These are phyloP conservation scores for Spinellus fusiger DNA, from an alignment of 192 early-diverging fungal species.

Conservation along the genomic window DNA sequence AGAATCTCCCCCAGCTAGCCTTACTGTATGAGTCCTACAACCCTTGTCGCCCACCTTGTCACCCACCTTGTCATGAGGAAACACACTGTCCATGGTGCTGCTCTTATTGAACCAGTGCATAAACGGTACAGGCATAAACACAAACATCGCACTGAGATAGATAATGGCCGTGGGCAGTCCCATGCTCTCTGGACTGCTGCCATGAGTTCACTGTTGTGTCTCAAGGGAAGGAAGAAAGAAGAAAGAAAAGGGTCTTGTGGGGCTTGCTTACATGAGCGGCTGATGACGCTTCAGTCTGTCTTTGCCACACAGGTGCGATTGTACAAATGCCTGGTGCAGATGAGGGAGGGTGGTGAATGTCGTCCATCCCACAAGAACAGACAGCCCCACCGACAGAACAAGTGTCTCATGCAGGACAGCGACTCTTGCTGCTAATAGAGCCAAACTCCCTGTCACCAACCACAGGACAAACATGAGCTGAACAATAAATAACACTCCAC, in stretches of 20 bases:
- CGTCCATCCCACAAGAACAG: conserved; percentile 60
- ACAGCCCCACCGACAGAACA: conserved; percentile 57
- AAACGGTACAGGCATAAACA: conserved; percentile 95
- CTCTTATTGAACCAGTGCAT: conserved; percentile 68
- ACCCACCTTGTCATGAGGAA: conserved; percentile 69
- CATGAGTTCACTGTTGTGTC: neutral
- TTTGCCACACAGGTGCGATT: conserved; percentile 68
- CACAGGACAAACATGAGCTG: too few species aligned
- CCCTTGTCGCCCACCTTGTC: neutral
- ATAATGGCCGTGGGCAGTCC: conserved; percentile 84
- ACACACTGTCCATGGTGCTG: conserved; percentile 39
- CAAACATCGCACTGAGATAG: conserved; percentile 81
- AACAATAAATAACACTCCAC: too few species aligned
- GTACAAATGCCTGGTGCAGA: conserved; percentile 64
- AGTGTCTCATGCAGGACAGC: neutral
- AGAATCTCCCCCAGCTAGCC: conserved; percentile 86
- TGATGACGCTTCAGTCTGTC: conserved; percentile 73
- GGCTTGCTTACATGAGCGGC: conserved; percentile 60
- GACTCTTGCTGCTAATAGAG: neutral
- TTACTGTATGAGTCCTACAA: neutral
- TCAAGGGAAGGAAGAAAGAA: neutral
- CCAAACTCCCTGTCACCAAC: too few species aligned
- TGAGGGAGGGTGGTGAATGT: conserved; percentile 69
- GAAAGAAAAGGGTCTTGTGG: neutral
- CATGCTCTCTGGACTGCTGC: conserved; percentile 84